Evolutionary conservation across 345 rosid species (phyloP), one percentile per base, ranked within the genome.

Genomic region (rapeseed (Brassica napus)): DNA sequence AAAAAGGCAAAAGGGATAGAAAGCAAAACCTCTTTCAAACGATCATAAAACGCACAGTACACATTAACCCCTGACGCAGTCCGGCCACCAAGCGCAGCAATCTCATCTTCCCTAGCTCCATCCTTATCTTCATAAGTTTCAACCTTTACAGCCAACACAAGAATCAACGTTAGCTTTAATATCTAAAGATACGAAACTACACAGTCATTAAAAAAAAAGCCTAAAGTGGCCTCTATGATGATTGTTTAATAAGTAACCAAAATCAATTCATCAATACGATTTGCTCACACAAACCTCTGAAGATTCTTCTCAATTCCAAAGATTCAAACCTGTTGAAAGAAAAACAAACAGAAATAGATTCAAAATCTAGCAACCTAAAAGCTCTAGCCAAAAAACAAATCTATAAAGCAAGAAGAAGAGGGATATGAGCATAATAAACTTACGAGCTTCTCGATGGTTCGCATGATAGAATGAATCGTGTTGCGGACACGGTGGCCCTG

Each of bases 401-500:
- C 42, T 35, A 1, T 32, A 32, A 2, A 35, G 42, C 42, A 35
- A 28, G 37, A 12, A 26, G 23, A 34, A 31, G 34, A 6, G 8
- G 14, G 34, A 52, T 26, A 55, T 35, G 35, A 49, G 4, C 37
- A 58, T 12, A 14, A 14, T 12, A 14, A 65, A 34, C 75, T 78
- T 83, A 96, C 98, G 4, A 93, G 94, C 73, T 87, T 92, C 11
- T 90, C 83, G 3, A 92, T 88, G 49, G 85, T 87, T 66, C 85
- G 67, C 60, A 79, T 79, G 80, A 93, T 82, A 44, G 89, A 83
- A 16, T 92, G 92, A 62, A 93, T 93, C 90, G 88, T 88, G 81
- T 83, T 83, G 60, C 94, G 97, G 35, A 90, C 98, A 4, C 99
- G 93, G 84, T 96, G 99, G 80, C 93, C 89, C 81, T 96, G 99